Evolutionary conservation across 1,284 basidiomycete species (phyloP).

Genomic region (Papiliotrema fonsecae): DNA sequence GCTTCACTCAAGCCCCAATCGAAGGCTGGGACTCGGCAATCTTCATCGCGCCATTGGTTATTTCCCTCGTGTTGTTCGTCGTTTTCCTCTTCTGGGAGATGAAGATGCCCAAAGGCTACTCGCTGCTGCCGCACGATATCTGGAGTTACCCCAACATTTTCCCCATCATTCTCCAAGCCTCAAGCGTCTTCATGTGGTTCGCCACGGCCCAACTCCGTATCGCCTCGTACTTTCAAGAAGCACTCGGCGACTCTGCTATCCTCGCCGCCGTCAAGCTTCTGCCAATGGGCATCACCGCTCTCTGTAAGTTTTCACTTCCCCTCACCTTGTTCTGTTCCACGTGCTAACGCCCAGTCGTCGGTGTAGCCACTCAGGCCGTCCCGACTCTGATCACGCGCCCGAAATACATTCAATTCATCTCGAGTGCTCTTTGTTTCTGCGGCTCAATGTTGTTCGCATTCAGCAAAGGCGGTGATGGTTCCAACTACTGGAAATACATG

Average conservation of each 20-base stretch:
- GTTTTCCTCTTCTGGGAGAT: constrained; percentile 54
- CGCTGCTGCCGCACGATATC: constrained; percentile 42
- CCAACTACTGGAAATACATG: constrained; percentile 43
- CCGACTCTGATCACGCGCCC: constrained; percentile 40
- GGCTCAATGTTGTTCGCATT: constrained; percentile 42
- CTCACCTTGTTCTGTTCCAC: neutral
- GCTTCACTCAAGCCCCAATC: constrained; percentile 40
- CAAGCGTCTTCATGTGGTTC: constrained; percentile 36
- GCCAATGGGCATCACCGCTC: constrained; percentile 42
- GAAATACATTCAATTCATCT: constrained; percentile 33
- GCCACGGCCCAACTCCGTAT: constrained; percentile 41
- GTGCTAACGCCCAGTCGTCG: constrained; percentile 21
- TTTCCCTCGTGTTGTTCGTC: constrained; percentile 60
- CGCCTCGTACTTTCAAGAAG: constrained; percentile 44
- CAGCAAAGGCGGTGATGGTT: constrained; percentile 34
- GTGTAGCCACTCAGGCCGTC: constrained; percentile 26
- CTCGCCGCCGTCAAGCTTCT: constrained; percentile 40
- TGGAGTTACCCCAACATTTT: constrained; percentile 45
- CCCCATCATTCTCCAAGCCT: constrained; percentile 37
- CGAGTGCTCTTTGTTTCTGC: constrained; percentile 28
- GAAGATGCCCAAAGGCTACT: constrained; percentile 32
- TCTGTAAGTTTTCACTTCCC: constrained; percentile 5
- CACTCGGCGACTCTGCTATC: constrained; percentile 35
- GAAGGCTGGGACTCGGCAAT: constrained; percentile 38
- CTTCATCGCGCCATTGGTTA: constrained; percentile 43